Evolutionary conservation across 208 protist genomes (phyloP).

Genomic region (Trypanosoma rangeli): DNA sequence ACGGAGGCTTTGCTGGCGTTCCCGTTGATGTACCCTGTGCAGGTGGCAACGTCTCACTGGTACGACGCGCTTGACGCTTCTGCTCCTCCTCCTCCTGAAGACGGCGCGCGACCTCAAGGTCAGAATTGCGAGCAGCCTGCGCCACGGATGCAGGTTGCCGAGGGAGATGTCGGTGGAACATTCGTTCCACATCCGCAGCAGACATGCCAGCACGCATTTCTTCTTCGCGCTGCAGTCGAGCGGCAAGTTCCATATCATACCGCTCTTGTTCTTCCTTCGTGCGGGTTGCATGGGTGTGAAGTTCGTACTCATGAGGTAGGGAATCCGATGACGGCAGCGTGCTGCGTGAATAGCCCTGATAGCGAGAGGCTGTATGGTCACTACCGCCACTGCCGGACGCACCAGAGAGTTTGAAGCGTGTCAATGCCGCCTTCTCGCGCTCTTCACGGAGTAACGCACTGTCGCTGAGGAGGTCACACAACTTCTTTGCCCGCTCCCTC

Average conservation of each 20-base stretch:
- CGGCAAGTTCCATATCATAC: slow-evolving; percentile 81
- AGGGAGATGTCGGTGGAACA: slow-evolving; percentile 53
- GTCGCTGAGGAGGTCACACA: slow-evolving; percentile 82
- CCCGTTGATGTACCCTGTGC: slow-evolving; percentile 21
- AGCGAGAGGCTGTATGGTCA: slow-evolving; percentile 16
- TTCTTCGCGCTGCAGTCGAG: slow-evolving; percentile 86
- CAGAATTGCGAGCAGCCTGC: slow-evolving; percentile 34
- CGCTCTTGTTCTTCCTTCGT: slow-evolving; percentile 85
- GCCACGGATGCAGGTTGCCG: slow-evolving; percentile 2
- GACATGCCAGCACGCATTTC: slow-evolving; percentile 70
- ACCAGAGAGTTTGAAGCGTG: slow-evolving; percentile 63
- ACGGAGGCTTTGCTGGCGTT: not conserved
- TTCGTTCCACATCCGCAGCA: slow-evolving; percentile 63
- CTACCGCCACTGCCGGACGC: slow-evolving; percentile 40
- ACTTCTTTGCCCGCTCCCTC: slow-evolving; percentile 79
- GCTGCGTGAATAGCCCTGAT: slow-evolving; percentile 28
- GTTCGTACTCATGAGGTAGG: slow-evolving; percentile 19
- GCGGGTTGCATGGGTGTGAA: slow-evolving; percentile 24
- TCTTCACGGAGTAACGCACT: slow-evolving; percentile 75
- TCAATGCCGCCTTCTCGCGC: slow-evolving; percentile 65
- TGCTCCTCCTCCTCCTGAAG: slow-evolving; percentile 84
- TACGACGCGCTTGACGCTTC: slow-evolving; percentile 36
- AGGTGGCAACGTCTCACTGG: slow-evolving; percentile 35
- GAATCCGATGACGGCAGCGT: not conserved
- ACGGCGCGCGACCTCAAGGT: slow-evolving; percentile 67